These are phyloP conservation scores for Epichloe gansuensis DNA, from an alignment of 2,329 filamentous ascomycete genomes.

Conservation along the genomic window DNA sequence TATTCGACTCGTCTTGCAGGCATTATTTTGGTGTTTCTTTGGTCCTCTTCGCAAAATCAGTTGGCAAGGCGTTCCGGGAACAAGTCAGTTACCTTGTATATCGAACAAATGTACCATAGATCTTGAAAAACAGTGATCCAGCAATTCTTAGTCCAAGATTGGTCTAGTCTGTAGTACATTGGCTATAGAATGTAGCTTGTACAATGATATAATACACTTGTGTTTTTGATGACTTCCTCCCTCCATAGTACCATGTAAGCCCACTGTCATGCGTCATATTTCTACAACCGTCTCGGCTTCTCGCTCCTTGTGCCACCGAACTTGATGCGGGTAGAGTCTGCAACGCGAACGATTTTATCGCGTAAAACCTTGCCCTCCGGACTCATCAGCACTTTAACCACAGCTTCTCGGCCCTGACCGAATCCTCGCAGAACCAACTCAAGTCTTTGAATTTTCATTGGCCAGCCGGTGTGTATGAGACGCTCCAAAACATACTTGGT, in stretches of 20 bases:
- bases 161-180: constrained; percentile 3
- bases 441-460: constrained; percentile 61
- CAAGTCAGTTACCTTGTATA: constrained; percentile 3
- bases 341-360: constrained; percentile 63
- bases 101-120: constrained; percentile 1
- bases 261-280: not conserved
- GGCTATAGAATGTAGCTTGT: constrained; percentile 22
- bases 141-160: not conserved
- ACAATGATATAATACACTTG: constrained; percentile 23
- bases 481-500: constrained; percentile 71
- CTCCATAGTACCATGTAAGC: not conserved
- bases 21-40: not conserved
- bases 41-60: not conserved
- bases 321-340: constrained; percentile 82
- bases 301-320: constrained; percentile 87
- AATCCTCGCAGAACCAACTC: constrained; percentile 80
- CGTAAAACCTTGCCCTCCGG: constrained; percentile 69
- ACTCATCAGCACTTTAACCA: constrained; percentile 79
- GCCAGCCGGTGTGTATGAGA: constrained; percentile 70
- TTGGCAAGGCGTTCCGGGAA: constrained; percentile 6
- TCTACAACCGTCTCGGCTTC: constrained; percentile 64
- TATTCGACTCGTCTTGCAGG: constrained; percentile 4
- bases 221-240: not conserved
- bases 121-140: not conserved
- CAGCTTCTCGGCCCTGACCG: constrained; percentile 75